These are phyloP conservation scores for Calonectria pseudoreteaudii DNA, from an alignment of 2,329 filamentous ascomycete genomes.

Conservation along the genomic window DNA sequence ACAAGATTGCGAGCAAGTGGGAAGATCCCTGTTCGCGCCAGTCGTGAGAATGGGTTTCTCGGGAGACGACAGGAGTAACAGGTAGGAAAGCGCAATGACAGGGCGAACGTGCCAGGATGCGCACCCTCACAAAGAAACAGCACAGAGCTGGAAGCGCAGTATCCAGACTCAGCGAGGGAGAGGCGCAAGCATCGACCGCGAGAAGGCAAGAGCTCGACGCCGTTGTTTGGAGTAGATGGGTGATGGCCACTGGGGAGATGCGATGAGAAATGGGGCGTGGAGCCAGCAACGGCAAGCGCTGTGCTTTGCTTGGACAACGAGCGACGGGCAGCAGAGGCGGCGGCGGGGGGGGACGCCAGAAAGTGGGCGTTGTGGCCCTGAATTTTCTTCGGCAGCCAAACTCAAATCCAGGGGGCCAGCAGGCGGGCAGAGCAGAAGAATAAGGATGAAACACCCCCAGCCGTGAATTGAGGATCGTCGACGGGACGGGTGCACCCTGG, in stretches of 20 bases:
- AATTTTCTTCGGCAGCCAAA: constrained; percentile 11
- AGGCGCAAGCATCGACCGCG: constrained; percentile 34
- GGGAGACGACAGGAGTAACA: constrained; percentile 38
- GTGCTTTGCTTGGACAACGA: constrained; percentile 33
- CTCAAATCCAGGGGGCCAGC: constrained; percentile 21
- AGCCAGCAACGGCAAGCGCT: constrained; percentile 26
- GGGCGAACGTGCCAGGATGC: constrained; percentile 9
- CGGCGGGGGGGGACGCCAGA: constrained; percentile 24
- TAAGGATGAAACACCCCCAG: constrained; percentile 19
- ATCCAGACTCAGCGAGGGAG: constrained; percentile 34
- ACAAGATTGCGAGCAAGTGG: constrained; percentile 37
- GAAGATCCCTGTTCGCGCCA: constrained; percentile 40
- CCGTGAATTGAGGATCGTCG: constrained; percentile 11
- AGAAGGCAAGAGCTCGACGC: constrained; percentile 31
- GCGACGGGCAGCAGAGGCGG: constrained; percentile 32
- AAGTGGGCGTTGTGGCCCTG: constrained; percentile 2
- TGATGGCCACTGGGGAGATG: constrained; percentile 27
- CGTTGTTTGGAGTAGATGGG: constrained; percentile 42
- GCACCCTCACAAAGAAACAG: constrained; percentile 9
- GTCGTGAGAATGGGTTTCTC: constrained; percentile 38
- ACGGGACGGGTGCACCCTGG: background rate
- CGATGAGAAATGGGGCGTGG: constrained; percentile 33
- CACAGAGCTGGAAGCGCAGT: constrained; percentile 26
- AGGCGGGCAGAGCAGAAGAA: constrained; percentile 11
- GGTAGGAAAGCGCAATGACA: constrained; percentile 29